A percentile compares a stretch with the other conserved stretches of the same genome.
Evolutionary conservation across 179 eudicot species (phyloP).

Genomic region (Spinacia oleracea): DNA sequence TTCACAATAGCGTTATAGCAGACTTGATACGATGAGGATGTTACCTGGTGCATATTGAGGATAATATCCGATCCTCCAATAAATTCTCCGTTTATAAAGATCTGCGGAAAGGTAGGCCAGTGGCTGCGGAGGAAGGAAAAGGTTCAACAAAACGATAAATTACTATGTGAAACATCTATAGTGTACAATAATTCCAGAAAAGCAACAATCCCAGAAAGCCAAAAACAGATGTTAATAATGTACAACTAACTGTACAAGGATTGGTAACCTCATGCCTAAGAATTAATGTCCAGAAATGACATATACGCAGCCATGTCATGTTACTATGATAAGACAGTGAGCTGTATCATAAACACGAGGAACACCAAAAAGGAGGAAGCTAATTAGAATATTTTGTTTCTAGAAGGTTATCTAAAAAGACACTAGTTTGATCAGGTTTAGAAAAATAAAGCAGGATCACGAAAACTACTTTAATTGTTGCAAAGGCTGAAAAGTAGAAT

Average conservation of each 20-base stretch:
- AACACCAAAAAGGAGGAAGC: not conserved
- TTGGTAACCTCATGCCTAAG: not conserved
- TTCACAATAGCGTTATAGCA: too few species aligned
- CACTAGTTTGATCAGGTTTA: not conserved
- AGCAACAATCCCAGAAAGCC: not conserved
- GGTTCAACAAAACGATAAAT: not conserved
- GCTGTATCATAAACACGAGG: not conserved
- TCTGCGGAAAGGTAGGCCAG: conserved; percentile 98
- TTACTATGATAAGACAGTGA: not conserved
- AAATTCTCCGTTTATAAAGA: conserved; percentile 89
- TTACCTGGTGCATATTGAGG: conserved; percentile 86
- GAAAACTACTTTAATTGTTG: not conserved
- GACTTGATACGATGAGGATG: not conserved
- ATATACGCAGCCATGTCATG: not conserved
- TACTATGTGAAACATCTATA: not conserved
- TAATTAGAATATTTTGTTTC: not conserved
- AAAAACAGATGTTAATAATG: too few species aligned
- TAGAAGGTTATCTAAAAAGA: not conserved
- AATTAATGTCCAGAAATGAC: not conserved
- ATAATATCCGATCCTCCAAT: conserved; percentile 93
- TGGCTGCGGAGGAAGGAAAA: conserved; percentile 47
- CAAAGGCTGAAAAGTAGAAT: not conserved
- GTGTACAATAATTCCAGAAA: not conserved
- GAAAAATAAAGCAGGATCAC: not conserved
- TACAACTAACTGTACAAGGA: not conserved